These are phyloP conservation scores for Leccinum sublutescens DNA, from an alignment of 768 basidiomycete genomes.

Conservation along the genomic window DNA sequence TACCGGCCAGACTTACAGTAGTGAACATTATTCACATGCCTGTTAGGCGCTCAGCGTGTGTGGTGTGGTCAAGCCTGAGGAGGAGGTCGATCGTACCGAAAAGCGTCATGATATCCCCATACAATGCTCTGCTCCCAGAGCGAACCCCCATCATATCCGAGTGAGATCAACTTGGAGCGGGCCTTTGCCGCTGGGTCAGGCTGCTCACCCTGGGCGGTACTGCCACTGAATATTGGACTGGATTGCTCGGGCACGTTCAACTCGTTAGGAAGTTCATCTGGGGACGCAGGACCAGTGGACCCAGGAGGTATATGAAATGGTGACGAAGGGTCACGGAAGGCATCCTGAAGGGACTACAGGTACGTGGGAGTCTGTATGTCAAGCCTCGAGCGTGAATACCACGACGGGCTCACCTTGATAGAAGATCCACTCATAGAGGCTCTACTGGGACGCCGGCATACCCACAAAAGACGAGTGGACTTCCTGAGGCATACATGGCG, in stretches of 20 bases:
- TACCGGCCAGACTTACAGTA: constrained; percentile 46
- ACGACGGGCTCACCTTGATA: constrained; percentile 21
- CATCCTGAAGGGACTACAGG: constrained; percentile 54
- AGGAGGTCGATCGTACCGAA: constrained; percentile 46
- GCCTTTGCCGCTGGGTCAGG: constrained; percentile 36
- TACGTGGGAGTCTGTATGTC: neutral
- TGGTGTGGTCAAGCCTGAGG: neutral
- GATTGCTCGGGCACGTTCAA: neutral
- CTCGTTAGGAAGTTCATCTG: constrained; percentile 40
- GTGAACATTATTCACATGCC: constrained; percentile 77
- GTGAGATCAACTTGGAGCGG: constrained; percentile 38
- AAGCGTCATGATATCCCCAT: constrained; percentile 80
- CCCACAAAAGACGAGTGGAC: constrained; percentile 2
- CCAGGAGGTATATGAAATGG: constrained; percentile 67
- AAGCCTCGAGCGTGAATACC: neutral
- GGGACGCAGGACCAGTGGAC: constrained; percentile 55
- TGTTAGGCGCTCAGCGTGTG: constrained; percentile 23
- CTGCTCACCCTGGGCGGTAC: neutral
- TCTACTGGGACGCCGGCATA: neutral
- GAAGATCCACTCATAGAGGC: constrained; percentile 25
- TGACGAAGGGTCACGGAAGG: constrained; percentile 60
- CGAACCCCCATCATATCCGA: constrained; percentile 61
- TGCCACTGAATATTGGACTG: constrained; percentile 5
- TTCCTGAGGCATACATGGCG: neutral
- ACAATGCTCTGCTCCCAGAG: constrained; percentile 77